Evolutionary conservation across 768 basidiomycete species (phyloP).

Genomic region (Auriscalpium vulgare): DNA sequence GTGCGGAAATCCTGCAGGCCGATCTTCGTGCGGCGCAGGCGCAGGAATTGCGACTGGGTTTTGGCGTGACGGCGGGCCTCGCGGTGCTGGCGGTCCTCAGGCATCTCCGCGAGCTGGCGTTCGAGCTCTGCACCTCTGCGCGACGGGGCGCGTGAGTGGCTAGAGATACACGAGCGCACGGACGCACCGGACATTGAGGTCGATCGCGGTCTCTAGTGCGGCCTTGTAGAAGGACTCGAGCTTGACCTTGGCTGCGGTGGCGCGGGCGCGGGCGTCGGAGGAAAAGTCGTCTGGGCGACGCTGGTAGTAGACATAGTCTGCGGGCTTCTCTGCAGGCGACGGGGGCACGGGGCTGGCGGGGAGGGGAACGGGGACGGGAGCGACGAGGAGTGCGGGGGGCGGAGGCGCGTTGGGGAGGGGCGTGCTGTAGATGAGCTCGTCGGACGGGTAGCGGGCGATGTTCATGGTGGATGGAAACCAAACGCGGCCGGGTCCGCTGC

Average conservation of each 20-base stretch:
- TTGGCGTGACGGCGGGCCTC: slow-evolving; percentile 54
- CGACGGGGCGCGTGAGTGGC: not conserved
- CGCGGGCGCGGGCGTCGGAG: slow-evolving; percentile 71
- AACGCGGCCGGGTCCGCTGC: not conserved
- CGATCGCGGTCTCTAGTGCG: slow-evolving; percentile 93
- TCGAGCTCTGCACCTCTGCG: slow-evolving; percentile 81
- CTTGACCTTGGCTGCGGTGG: slow-evolving; percentile 89
- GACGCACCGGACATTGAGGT: slow-evolving; percentile 78
- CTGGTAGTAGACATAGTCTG: slow-evolving; percentile 93
- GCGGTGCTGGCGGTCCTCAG: slow-evolving; percentile 77
- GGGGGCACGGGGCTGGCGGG: not conserved
- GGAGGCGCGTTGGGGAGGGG: slow-evolving; percentile 7
- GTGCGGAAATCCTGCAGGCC: slow-evolving; percentile 91
- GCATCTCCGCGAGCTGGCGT: slow-evolving; percentile 60
- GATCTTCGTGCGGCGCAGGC: slow-evolving; percentile 82
- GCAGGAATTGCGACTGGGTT: slow-evolving; percentile 83
- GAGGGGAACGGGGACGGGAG: not conserved
- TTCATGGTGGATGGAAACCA: not conserved
- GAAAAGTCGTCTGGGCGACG: slow-evolving; percentile 71
- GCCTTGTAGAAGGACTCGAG: slow-evolving; percentile 95
- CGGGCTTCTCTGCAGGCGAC: slow-evolving; percentile 25
- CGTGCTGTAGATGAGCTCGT: slow-evolving; percentile 13
- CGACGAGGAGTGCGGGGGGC: not conserved
- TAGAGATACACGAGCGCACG: not conserved
- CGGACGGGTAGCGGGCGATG: not conserved